Conservation (phyloP, 768 basidiomycete species). For the Cubamyces lactineus region DNA sequence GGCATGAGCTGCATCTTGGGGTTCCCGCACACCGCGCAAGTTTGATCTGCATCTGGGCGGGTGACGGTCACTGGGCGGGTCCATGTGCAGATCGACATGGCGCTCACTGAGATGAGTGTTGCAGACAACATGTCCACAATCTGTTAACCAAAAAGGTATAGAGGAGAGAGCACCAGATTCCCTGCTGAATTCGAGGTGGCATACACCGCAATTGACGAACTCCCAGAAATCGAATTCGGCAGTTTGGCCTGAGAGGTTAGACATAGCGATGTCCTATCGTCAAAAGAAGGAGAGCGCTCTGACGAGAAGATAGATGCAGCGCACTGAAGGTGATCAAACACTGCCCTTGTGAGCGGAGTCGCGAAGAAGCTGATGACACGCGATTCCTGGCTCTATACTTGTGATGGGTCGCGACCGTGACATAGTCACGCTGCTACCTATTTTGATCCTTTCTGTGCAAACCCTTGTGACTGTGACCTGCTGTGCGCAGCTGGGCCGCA, state of each 20-base stretch:
- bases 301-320: not conserved
- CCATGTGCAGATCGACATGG: not conserved
- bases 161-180: constrained; percentile 52
- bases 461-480: not conserved
- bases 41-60: constrained; percentile 69
- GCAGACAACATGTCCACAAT: constrained; percentile 86
- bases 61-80: not conserved
- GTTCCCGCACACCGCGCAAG: constrained; percentile 70
- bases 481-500: too few species aligned
- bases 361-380: too few species aligned
- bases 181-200: constrained; percentile 65
- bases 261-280: constrained; percentile 36
- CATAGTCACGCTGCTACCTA: not conserved
- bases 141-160: constrained; percentile 86
- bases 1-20: constrained; percentile 69
- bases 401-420: constrained; percentile 5
- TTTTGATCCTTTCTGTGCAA: too few species aligned
- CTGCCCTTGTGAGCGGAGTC: too few species aligned
- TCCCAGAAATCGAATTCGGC: constrained; percentile 74
- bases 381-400: too few species aligned
- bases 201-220: constrained; percentile 71
- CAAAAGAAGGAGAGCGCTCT: not conserved
- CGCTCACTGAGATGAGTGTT: constrained; percentile 80
- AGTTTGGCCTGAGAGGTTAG: constrained; percentile 38
- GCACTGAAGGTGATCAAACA: not conserved